Conservation (phyloP, 2,329 filamentous ascomycete genomes). For the Immersiporthe knoxdaviesiana region DNA sequence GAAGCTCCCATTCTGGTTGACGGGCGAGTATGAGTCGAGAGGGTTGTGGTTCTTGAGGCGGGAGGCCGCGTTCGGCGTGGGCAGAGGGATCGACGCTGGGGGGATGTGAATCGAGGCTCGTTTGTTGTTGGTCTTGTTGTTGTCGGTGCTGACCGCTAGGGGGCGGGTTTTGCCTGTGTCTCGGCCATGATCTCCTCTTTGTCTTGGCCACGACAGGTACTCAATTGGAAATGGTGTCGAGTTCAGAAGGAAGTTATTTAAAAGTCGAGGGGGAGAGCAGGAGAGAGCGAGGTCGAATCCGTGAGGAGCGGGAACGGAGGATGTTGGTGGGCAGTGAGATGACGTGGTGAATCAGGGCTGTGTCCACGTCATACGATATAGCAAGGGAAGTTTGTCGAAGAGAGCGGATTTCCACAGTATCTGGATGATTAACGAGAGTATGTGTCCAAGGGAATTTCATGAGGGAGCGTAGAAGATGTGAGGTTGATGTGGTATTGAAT, state of each 20-base stretch:
- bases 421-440: slow-evolving; percentile 20
- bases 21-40: slow-evolving; percentile 75
- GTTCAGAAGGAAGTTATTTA: neutral
- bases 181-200: slow-evolving; percentile 32
- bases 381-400: slow-evolving; percentile 20
- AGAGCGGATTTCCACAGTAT: slow-evolving; percentile 12
- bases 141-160: slow-evolving; percentile 31
- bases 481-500: slow-evolving; percentile 16
- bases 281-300: neutral
- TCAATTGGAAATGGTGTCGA: neutral
- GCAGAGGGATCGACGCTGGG: slow-evolving; percentile 35
- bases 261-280: neutral
- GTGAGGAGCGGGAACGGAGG: neutral
- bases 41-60: slow-evolving; percentile 50
- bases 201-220: neutral
- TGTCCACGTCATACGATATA: slow-evolving; percentile 1
- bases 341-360: slow-evolving; percentile 7
- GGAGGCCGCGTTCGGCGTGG: slow-evolving; percentile 35
- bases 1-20: slow-evolving; percentile 94
- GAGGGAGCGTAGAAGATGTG: slow-evolving; percentile 11
- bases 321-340: neutral
- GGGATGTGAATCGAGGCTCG: slow-evolving; percentile 28
- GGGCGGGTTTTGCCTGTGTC: slow-evolving; percentile 33
- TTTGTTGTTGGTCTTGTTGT: slow-evolving; percentile 7
- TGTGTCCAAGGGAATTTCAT: neutral